Evolutionary conservation across 1,284 basidiomycete genomes (phyloP).

Genomic region (Ustilago curta): DNA sequence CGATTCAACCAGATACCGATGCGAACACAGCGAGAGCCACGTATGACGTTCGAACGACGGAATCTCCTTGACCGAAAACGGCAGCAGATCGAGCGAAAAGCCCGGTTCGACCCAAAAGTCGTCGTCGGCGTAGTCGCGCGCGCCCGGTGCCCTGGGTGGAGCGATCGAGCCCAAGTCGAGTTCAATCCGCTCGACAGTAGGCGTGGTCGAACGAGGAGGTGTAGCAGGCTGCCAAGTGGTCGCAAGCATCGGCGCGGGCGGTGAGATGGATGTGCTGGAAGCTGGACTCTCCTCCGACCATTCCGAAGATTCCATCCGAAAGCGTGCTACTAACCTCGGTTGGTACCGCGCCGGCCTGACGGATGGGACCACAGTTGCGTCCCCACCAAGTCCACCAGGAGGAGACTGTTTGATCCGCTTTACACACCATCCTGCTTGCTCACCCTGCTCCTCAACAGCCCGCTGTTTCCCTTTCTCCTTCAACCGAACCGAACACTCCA

Average conservation of each 20-base stretch:
- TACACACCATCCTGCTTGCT: too few species aligned
- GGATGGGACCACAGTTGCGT: too few species aligned
- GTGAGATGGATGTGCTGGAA: too few species aligned
- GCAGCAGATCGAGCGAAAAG: background rate
- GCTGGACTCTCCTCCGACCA: too few species aligned
- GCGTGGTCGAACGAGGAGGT: background rate
- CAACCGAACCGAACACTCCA: too few species aligned
- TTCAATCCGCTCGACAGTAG: background rate
- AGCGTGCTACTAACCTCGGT: too few species aligned
- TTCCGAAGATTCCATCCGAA: too few species aligned
- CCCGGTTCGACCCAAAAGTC: background rate
- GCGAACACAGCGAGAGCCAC: slow-evolving; percentile 7
- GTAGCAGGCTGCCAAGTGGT: background rate
- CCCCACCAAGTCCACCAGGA: too few species aligned
- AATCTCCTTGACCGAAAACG: slow-evolving; percentile 4
- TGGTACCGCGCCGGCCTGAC: too few species aligned
- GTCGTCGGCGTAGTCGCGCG: background rate
- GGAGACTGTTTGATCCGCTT: too few species aligned
- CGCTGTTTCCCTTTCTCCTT: too few species aligned
- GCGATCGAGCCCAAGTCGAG: background rate
- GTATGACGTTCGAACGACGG: slow-evolving; percentile 9
- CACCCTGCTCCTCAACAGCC: too few species aligned
- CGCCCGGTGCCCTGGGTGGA: background rate
- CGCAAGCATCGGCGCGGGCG: background rate
- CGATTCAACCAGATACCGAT: slow-evolving; percentile 2